Evolutionary conservation across 2,329 filamentous ascomycete species (phyloP).

Genomic region (Botrytis hyacinthi): DNA sequence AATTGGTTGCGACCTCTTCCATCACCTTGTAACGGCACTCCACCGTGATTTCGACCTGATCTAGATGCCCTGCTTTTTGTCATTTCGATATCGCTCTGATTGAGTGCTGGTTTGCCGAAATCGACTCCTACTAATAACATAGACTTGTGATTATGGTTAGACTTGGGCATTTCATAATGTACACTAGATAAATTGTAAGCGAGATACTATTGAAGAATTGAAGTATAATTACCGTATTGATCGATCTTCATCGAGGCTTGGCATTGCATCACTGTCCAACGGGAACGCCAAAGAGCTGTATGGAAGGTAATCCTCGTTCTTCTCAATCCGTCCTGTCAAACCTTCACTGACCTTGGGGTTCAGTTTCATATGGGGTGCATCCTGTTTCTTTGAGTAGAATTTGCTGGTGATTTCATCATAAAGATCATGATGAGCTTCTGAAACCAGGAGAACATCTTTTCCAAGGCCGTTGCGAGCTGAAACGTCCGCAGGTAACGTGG

Average conservation of each 20-base stretch:
- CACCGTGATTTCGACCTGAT: constrained; percentile 68
- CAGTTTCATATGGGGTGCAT: constrained; percentile 63
- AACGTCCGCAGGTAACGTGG: constrained; percentile 74
- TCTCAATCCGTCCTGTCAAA: constrained; percentile 75
- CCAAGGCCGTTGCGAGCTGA: constrained; percentile 74
- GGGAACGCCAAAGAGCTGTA: constrained; percentile 80
- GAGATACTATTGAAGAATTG: background rate
- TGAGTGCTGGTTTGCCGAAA: constrained; percentile 68
- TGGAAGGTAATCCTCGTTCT: constrained; percentile 80
- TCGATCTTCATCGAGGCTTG: constrained; percentile 77
- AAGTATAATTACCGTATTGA: constrained; percentile 69
- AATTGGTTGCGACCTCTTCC: constrained; percentile 50
- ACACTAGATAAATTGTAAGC: constrained; percentile 56
- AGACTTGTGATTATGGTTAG: constrained; percentile 77
- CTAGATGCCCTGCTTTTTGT: constrained; percentile 64
- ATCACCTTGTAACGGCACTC: constrained; percentile 56
- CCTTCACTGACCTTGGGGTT: constrained; percentile 74
- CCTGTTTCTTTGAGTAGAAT: constrained; percentile 91
- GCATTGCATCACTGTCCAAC: constrained; percentile 67
- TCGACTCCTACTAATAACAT: constrained; percentile 86
- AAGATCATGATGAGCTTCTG: constrained; percentile 72
- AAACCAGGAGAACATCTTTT: constrained; percentile 78
- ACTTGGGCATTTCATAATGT: constrained; percentile 77
- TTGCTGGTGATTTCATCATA: constrained; percentile 81
- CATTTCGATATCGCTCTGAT: constrained; percentile 70